phyloP scores from a whole-genome alignment of 2,329 filamentous ascomycete species.

The Emericellopsis atlantica region DNA sequence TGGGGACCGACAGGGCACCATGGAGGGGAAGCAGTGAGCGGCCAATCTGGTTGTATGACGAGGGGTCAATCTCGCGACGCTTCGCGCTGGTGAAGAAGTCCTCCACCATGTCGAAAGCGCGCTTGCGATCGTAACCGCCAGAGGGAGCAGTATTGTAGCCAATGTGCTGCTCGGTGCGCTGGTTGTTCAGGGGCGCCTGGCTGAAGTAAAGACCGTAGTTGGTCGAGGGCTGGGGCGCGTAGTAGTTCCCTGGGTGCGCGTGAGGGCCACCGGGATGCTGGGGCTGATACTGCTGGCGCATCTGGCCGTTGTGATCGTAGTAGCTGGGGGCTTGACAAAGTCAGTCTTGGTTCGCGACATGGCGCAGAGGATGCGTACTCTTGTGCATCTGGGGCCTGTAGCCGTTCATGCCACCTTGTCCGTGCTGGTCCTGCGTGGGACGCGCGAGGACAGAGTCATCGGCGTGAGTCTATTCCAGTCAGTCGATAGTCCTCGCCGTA shows the following conservation, averaged over 20 bases:
- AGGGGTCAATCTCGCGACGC: slow-evolving; percentile 78
- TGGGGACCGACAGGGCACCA: slow-evolving; percentile 52
- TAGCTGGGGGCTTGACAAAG: slow-evolving; percentile 34
- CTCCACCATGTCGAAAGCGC: slow-evolving; percentile 76
- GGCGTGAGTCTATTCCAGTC: slow-evolving; percentile 57
- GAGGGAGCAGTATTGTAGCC: slow-evolving; percentile 37
- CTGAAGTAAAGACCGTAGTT: slow-evolving; percentile 72
- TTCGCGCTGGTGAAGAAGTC: slow-evolving; percentile 93
- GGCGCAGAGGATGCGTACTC: slow-evolving; percentile 26
- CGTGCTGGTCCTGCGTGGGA: slow-evolving; percentile 39
- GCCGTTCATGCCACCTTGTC: slow-evolving; percentile 32
- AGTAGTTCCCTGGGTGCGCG: slow-evolving; percentile 40
- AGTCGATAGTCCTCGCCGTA: not conserved
- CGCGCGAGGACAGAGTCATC: slow-evolving; percentile 72
- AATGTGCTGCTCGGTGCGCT: slow-evolving; percentile 45
- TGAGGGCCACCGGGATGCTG: slow-evolving; percentile 26
- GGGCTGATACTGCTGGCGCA: slow-evolving; percentile 41
- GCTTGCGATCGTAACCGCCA: slow-evolving; percentile 61
- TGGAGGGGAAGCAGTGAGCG: slow-evolving; percentile 78
- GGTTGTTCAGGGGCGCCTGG: slow-evolving; percentile 40
- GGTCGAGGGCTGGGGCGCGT: slow-evolving; percentile 39
- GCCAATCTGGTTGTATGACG: slow-evolving; percentile 83
- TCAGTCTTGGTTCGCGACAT: slow-evolving; percentile 6
- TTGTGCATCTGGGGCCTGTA: slow-evolving; percentile 42
- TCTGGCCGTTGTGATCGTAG: slow-evolving; percentile 54